Percentiles rank a stretch among this genome's conserved stretches.
phyloP scores from a whole-genome alignment of 2,329 filamentous ascomycete genomes.

The Colletotrichum filicis region DNA sequence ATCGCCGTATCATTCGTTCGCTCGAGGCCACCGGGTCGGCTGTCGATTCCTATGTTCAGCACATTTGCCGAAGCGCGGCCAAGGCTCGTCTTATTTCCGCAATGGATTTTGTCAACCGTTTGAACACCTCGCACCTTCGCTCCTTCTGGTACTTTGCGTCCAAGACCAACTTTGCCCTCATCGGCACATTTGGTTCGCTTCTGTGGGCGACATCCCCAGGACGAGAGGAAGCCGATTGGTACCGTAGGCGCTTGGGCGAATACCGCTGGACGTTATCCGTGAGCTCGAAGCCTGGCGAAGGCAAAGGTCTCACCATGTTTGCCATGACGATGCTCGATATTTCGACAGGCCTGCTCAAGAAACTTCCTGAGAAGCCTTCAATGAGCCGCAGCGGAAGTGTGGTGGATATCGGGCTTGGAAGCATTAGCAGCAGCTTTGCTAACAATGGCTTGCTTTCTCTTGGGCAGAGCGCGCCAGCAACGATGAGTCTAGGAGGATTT shows the following conservation, averaged over 20 bases:
- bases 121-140: constrained; percentile 86
- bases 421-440: constrained; percentile 49
- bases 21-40: constrained; percentile 58
- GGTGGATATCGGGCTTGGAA: constrained; percentile 54
- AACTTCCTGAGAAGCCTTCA: constrained; percentile 76
- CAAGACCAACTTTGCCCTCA: constrained; percentile 92
- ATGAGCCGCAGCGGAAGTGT: constrained; percentile 67
- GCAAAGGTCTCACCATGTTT: constrained; percentile 70
- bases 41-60: constrained; percentile 83
- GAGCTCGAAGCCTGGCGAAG: constrained; percentile 76
- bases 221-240: constrained; percentile 92
- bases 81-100: constrained; percentile 94
- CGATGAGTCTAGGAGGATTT: constrained; percentile 45
- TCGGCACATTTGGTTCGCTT: constrained; percentile 91
- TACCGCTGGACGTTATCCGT: constrained; percentile 96
- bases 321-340: constrained; percentile 84
- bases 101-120: constrained; percentile 96
- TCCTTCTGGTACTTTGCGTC: constrained; percentile 93
- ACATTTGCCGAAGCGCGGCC: constrained; percentile 92
- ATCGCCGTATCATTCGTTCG: constrained; percentile 89
- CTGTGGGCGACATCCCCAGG: constrained; percentile 91
- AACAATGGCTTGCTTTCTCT: constrained; percentile 34
- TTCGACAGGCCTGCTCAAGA: constrained; percentile 74
- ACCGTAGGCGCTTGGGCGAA: constrained; percentile 84
- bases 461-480: constrained; percentile 28